Base-by-base conservation (phyloP, 441 rosid genomes). In the Omphalea diandra region DNA sequence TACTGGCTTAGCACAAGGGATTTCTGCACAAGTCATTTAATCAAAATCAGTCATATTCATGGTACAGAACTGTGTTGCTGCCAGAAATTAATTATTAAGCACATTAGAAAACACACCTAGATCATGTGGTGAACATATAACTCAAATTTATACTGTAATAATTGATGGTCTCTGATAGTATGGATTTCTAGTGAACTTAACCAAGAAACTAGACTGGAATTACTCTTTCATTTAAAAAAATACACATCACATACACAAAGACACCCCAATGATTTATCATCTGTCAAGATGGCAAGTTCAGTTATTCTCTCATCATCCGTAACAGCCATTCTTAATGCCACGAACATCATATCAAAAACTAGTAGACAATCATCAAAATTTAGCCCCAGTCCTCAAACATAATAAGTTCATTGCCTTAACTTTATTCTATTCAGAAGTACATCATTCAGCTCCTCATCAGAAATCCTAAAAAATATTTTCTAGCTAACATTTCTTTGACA, bases 1-100 rank as follows among this genome's bases (percentile, higher is more conserved):
- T 35, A 68, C 80, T 59, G 86, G 87, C 78, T 83, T 81, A 63
- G 73, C 71, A 79, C 91, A 86, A 40, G 93, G 90, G 65, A 63
- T 80, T 74, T 88, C 92, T 79, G 93, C 87, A 77, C 35, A 29
- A 67, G 43, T 38, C 56, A 63, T 64, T 52, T 9, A 43, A 1
- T 60, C n/a, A 18, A 68, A 31, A 61, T 78, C 18, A 83, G 64
- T 33, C 10, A 27, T 18, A 9, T 17, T 55, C 26, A 55, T 3
- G 11, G 11, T 44, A n/a, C n/a, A n/a, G n/a, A n/a, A 36, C 10
- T 33, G 24, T 12, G 57, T 18, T 26, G 5, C 58, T 43, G 7
- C 12, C 58, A 64, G 1, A 35, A 15, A 6, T 15, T 1, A 24
- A 22, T 17, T 20, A 22, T 26, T 15, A 15, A 20, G 22, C 60